phyloP scores from a whole-genome alignment of 148 eudicot genomes.

The Cornus controversa region DNA sequence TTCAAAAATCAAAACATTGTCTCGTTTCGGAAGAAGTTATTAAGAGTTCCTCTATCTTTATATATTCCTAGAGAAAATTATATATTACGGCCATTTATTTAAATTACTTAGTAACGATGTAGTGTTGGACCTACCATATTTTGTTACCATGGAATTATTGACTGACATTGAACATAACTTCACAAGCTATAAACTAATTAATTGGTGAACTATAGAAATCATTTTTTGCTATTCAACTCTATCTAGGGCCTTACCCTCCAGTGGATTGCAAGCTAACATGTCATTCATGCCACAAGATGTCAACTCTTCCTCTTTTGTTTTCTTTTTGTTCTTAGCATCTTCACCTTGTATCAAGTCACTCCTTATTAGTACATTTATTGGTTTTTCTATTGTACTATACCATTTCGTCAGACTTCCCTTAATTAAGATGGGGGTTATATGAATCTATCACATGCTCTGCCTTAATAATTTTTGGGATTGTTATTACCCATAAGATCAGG shows the following conservation, averaged over 20 bases:
- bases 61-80: no score
- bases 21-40: background rate
- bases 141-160: background rate
- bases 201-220: background rate
- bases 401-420: no score
- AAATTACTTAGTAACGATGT: background rate
- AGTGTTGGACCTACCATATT: background rate
- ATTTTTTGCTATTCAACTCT: background rate
- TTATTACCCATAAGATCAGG: no score
- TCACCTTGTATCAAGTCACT: background rate
- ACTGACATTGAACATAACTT: background rate
- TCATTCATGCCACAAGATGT: background rate
- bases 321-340: background rate
- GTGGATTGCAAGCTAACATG: no score
- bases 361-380: background rate
- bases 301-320: background rate
- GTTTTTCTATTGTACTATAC: no score
- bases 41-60: background rate
- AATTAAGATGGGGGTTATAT: no score
- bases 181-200: background rate
- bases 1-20: no score
- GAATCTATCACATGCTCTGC: no score
- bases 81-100: background rate
- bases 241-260: background rate
- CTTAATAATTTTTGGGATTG: no score